Evolutionary conservation across 2,329 filamentous ascomycete species (phyloP).

Genomic region (Annulohypoxylon truncatum): DNA sequence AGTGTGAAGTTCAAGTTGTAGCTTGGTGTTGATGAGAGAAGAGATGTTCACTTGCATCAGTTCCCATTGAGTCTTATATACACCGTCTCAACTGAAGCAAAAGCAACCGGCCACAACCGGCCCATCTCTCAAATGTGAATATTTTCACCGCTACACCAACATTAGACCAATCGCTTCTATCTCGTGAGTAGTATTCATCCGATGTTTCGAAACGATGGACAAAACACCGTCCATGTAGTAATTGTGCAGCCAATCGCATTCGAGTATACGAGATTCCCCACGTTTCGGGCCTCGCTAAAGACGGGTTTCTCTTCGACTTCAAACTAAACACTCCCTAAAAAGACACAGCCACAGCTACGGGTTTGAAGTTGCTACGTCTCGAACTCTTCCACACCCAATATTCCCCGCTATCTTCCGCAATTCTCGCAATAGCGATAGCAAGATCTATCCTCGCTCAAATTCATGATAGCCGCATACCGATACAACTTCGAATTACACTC

Average conservation of each 20-base stretch:
- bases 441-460: not conserved
- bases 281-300: slow-evolving; percentile 22
- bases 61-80: slow-evolving; percentile 36
- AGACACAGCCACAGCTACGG: slow-evolving; percentile 18
- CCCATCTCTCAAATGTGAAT: not conserved
- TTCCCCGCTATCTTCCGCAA: not conserved
- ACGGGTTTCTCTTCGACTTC: slow-evolving; percentile 3
- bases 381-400: not conserved
- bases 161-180: slow-evolving; percentile 15
- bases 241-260: slow-evolving; percentile 40
- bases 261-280: slow-evolving; percentile 16
- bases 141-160: not conserved
- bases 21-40: slow-evolving; percentile 30
- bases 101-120: not conserved
- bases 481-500: not conserved
- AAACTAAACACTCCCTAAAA: not conserved
- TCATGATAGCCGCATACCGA: not conserved
- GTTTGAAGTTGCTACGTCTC: slow-evolving; percentile 20
- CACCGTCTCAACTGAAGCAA: slow-evolving; percentile 14
- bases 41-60: not conserved
- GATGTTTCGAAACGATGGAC: slow-evolving; percentile 39
- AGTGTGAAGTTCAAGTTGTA: slow-evolving; percentile 21
- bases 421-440: not conserved
- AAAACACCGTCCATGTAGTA: slow-evolving; percentile 28
- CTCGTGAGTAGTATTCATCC: slow-evolving; percentile 22